These are phyloP conservation scores for Musa balbisiana DNA, from an alignment of 202 grass and related monocot species.

Conservation along the genomic window DNA sequence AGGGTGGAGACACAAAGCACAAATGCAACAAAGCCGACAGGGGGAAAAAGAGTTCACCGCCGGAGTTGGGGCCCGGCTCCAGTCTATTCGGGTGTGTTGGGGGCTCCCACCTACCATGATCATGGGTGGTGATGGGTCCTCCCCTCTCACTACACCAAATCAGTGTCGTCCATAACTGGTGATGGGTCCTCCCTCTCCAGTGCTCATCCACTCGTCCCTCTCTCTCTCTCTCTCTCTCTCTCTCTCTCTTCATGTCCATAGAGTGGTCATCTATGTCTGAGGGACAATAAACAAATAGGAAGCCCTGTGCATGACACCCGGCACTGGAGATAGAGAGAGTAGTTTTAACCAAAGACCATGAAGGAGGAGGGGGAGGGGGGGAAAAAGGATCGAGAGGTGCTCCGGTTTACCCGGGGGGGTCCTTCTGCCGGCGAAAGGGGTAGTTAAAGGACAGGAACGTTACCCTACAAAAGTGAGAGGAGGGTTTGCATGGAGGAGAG, in stretches of 20 bases:
- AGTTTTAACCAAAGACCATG: neutral
- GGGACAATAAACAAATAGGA: neutral
- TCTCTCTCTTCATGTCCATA: neutral
- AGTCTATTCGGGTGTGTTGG: neutral
- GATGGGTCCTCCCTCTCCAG: neutral
- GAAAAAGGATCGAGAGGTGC: neutral
- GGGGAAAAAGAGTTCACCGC: neutral
- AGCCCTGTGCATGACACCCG: neutral
- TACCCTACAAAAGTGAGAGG: too few species aligned
- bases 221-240: neutral
- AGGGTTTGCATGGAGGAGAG: neutral
- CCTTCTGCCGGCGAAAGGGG: too few species aligned
- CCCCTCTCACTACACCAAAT: neutral
- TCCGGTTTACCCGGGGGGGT: conserved; percentile 7
- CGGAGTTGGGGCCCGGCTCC: neutral
- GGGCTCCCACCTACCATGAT: neutral
- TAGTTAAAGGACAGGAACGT: too few species aligned
- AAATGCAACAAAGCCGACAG: neutral
- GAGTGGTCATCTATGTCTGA: neutral
- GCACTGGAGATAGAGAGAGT: neutral
- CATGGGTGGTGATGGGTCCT: too few species aligned
- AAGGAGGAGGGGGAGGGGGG: neutral
- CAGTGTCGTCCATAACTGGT: neutral
- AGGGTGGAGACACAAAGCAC: neutral
- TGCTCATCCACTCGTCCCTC: neutral